Conservation (phyloP, 1,139 yeast genomes). For the Blastobotrys ciferrii region DNA sequence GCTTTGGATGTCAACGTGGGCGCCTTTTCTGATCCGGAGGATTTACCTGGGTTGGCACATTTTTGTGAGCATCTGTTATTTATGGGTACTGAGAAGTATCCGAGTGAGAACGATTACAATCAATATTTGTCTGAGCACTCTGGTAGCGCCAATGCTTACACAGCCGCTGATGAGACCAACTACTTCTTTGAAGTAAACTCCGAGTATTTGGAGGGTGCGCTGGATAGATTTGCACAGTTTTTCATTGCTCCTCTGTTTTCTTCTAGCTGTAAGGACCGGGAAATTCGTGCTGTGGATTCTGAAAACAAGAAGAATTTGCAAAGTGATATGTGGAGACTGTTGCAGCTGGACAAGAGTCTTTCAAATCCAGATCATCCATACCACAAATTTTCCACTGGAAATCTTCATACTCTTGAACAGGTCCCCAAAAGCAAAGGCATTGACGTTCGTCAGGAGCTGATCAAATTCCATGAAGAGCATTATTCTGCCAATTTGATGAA, state of each 20-base stretch:
- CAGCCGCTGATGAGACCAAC: slow-evolving; percentile 86
- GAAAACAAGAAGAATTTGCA: slow-evolving; percentile 94
- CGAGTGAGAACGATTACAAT: slow-evolving; percentile 84
- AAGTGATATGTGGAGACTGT: slow-evolving; percentile 82
- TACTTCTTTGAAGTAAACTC: slow-evolving; percentile 83
- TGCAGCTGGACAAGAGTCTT: slow-evolving; percentile 75
- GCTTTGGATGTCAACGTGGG: slow-evolving; percentile 92
- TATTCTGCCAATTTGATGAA: slow-evolving; percentile 84
- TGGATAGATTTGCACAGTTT: slow-evolving; percentile 91
- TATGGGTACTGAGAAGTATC: slow-evolving; percentile 96
- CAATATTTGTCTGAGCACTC: slow-evolving; percentile 71
- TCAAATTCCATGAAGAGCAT: slow-evolving; percentile 55
- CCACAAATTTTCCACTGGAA: slow-evolving; percentile 73
- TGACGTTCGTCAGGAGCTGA: slow-evolving; percentile 66
- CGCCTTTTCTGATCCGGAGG: slow-evolving; percentile 73
- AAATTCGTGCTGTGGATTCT: slow-evolving; percentile 90
- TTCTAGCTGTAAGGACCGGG: slow-evolving; percentile 81
- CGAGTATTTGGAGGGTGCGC: slow-evolving; percentile 76
- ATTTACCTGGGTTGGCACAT: slow-evolving; percentile 86
- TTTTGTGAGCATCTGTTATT: slow-evolving; percentile 93
- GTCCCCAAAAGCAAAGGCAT: slow-evolving; percentile 50
- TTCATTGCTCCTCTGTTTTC: slow-evolving; percentile 83
- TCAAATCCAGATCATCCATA: slow-evolving; percentile 72
- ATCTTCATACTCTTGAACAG: slow-evolving; percentile 56
- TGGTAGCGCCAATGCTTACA: slow-evolving; percentile 76